Base-by-base conservation (phyloP, 495 filamentous ascomycete species). In the Annulohypoxylon nitens region DNA sequence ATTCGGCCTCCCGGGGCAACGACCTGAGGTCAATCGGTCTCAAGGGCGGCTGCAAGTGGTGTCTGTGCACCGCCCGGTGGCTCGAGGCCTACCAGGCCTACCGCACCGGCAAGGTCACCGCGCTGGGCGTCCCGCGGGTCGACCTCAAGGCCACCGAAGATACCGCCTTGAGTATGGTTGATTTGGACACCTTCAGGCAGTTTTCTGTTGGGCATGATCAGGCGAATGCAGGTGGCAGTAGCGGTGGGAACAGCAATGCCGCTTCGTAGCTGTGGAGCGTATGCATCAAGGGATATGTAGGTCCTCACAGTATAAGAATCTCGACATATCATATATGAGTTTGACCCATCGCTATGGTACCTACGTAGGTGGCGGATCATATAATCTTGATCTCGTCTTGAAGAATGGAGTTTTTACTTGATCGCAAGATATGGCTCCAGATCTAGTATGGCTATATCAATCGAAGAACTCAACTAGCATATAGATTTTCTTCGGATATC, bases 1-100 rank as follows among this genome's bases (percentile, higher is more conserved):
- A 87, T 78, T 81, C 82, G 48, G 87, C 87, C 41, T 80, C 83
- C 0, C 79, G 83, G 14, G 88, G 88, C 45, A 90, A 90, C 72
- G 86, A 90, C 67, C 80, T 91, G 16, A 81, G 86, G 2, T 50
- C 67, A 3, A 76, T 83, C 34, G 88, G 88, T 18, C 80, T 90
- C 30, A 86, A 81, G 26, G 81, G 77, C 11, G 88, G 89, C 4
- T 89, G 87, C 60, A 85, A 85, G 67, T 90, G 89, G 88, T 91
- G 89, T 71, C 74, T 90, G 12, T 87, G 87, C 70, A 85, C 86
- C 4, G 70, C 70, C 14, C 71, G 86, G 43, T 89, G 86, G 86
- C 82, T 83, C 72, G 86, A 88, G 69, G 87, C 84, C 14, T 82
- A 85, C 54, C 78, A 85, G 20, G 71, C 75, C 9, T 74, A 82